Conservation (phyloP, 495 filamentous ascomycete genomes). For the Trichoderma reesei region DNA sequence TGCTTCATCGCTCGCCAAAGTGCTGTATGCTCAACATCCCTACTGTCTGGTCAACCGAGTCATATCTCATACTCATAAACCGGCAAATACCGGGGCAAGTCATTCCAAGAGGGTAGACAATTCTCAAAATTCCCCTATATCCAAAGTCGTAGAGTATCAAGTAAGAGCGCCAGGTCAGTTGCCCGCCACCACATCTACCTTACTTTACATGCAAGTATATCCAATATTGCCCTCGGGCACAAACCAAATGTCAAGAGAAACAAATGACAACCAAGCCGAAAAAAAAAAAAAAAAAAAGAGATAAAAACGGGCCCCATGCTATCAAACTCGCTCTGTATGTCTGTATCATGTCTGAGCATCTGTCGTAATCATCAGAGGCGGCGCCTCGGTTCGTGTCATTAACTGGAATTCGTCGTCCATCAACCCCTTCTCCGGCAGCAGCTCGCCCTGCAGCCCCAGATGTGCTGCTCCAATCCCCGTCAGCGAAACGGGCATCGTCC, state of each 20-base stretch:
- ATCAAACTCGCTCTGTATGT: neutral
- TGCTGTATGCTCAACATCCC: no score
- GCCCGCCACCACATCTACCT: neutral
- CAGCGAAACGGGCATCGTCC: neutral
- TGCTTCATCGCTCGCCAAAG: no score
- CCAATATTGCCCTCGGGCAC: neutral
- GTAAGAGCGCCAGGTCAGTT: neutral
- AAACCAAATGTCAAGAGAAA: neutral
- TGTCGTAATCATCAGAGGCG: slow-evolving; percentile 10
- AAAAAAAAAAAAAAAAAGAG: neutral
- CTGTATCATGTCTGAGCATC: slow-evolving; percentile 9
- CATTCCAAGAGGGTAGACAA: no score
- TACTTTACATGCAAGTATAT: no score
- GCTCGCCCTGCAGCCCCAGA: neutral
- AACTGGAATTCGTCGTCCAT: slow-evolving; percentile 3
- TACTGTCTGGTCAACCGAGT: no score
- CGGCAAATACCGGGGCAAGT: no score
- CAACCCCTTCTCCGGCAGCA: neutral
- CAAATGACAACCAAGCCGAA: neutral
- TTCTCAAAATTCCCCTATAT: no score
- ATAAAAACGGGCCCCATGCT: neutral
- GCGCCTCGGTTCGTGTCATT: neutral
- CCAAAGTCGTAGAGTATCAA: neutral
- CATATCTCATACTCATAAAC: slow-evolving; percentile 6
- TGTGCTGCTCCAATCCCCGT: slow-evolving; percentile 6